phyloP scores from a whole-genome alignment of 306 rosid genomes.

The Coriaria nepalensis region DNA sequence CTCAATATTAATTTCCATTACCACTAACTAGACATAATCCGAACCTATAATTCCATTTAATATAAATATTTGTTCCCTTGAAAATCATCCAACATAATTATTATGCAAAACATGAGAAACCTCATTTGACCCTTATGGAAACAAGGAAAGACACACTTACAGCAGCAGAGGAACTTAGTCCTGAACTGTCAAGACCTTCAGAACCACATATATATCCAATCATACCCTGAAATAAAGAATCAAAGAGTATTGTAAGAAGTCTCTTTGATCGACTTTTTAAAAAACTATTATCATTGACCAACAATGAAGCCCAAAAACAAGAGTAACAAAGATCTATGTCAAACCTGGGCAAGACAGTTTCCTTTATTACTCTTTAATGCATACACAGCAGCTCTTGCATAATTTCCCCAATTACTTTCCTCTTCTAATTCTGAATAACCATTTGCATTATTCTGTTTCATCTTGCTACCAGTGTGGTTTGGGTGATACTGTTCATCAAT shows the following conservation, averaged over 20 bases:
- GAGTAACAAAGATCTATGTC: constrained; percentile 14
- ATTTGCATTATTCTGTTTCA: constrained; percentile 20
- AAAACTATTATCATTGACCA: constrained; percentile 5
- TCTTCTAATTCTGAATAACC: constrained; percentile 29
- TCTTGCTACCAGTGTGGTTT: constrained; percentile 6
- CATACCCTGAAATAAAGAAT: constrained; percentile 78
- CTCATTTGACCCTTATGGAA: too few species aligned
- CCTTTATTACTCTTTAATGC: constrained; percentile 52
- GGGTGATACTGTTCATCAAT: constrained; percentile 51
- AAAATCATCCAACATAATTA: too few species aligned
- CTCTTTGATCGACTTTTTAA: too few species aligned
- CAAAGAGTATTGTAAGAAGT: too few species aligned
- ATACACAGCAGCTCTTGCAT: constrained; percentile 84
- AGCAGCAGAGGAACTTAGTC: constrained; percentile 97
- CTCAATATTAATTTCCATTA: too few species aligned
- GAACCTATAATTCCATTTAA: too few species aligned
- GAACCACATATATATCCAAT: constrained; percentile 62
- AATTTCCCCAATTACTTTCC: constrained; percentile 77
- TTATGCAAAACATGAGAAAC: too few species aligned
- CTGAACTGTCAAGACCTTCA: constrained; percentile 83
- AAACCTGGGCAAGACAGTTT: constrained; percentile 56
- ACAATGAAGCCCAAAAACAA: constrained; percentile 11
- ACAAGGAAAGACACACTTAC: constrained; percentile 36
- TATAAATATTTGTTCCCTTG: not conserved
- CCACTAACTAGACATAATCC: too few species aligned